Evolutionary conservation across 1,284 basidiomycete genomes (phyloP).

Genomic region (Trametes sp.): DNA sequence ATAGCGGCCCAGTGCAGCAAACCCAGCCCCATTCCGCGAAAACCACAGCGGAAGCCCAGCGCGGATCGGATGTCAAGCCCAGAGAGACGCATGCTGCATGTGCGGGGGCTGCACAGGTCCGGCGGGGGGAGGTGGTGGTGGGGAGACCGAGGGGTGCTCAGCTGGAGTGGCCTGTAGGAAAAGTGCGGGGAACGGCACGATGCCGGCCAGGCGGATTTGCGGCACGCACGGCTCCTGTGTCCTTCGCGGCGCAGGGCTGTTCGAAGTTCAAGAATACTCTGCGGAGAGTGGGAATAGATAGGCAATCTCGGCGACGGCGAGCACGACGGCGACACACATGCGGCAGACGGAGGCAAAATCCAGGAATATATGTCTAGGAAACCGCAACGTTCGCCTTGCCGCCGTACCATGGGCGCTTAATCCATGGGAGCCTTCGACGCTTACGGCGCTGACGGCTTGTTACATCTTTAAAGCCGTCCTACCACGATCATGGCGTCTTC

Average conservation of each 20-base stretch:
- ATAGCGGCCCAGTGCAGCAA: slow-evolving; percentile 22
- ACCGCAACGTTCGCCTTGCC: too few relatives aligned
- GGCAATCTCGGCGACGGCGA: not conserved
- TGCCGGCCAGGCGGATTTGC: slow-evolving; percentile 20
- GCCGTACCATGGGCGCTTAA: too few relatives aligned
- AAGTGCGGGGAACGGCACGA: slow-evolving; percentile 21
- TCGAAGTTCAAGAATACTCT: not conserved
- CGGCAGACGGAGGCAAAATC: not conserved
- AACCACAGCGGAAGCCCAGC: slow-evolving; percentile 1
- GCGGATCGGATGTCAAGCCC: slow-evolving; percentile 10
- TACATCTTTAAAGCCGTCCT: too few relatives aligned
- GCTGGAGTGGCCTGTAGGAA: slow-evolving; percentile 10
- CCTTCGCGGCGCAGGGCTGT: not conserved
- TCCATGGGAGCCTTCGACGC: too few relatives aligned
- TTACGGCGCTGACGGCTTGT: too few relatives aligned
- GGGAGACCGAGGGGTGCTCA: not conserved
- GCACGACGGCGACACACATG: not conserved
- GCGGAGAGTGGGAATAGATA: not conserved
- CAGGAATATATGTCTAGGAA: too few relatives aligned
- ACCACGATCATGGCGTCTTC: too few relatives aligned
- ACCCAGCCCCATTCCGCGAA: not conserved
- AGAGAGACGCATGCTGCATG: slow-evolving; percentile 10
- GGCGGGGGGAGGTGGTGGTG: slow-evolving; percentile 5
- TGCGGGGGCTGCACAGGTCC: not conserved
- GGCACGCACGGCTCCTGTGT: slow-evolving; percentile 16